Evolutionary conservation across 192 early-diverging fungal genomes (phyloP).

Genomic region (Dimargaris xerosporica): DNA sequence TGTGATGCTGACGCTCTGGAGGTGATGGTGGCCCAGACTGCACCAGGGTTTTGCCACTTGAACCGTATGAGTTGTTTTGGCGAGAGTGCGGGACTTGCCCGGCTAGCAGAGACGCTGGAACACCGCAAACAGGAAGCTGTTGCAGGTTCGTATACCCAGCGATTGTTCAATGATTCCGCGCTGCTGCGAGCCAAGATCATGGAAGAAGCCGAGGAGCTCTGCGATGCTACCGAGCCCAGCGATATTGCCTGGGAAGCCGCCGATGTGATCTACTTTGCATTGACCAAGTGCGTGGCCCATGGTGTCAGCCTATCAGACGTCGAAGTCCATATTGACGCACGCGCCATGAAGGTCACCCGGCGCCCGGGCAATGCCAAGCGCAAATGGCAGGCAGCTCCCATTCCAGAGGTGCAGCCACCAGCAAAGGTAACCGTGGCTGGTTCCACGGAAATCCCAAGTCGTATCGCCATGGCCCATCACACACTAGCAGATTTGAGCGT

Average conservation of each 20-base stretch:
- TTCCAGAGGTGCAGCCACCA: conserved; percentile 8
- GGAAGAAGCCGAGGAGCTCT: conserved; percentile 90
- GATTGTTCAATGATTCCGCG: conserved; percentile 68
- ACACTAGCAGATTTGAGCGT: conserved; percentile 29
- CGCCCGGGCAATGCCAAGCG: conserved; percentile 92
- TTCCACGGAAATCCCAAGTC: conserved; percentile 19
- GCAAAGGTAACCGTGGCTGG: conserved; percentile 15
- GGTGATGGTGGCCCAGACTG: conserved; percentile 75
- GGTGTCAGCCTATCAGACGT: conserved; percentile 76
- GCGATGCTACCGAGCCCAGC: conserved; percentile 50
- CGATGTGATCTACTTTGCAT: conserved; percentile 89
- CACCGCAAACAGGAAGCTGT: conserved; percentile 59
- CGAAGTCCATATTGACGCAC: conserved; percentile 68
- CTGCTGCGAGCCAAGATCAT: conserved; percentile 84
- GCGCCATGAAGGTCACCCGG: conserved; percentile 70
- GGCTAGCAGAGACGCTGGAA: conserved; percentile 50
- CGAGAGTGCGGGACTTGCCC: conserved; percentile 40
- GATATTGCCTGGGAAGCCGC: conserved; percentile 93
- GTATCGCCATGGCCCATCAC: conserved; percentile 64
- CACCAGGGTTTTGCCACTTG: conserved; percentile 86
- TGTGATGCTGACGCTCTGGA: conserved; percentile 82
- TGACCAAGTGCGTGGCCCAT: conserved; percentile 67
- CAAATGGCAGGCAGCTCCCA: conserved; percentile 25
- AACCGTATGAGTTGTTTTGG: conserved; percentile 90
- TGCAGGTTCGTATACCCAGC: conserved; percentile 77